Evolutionary conservation across 1,284 basidiomycete species (phyloP).

Genomic region (Cutaneotrichosporon sp.): DNA sequence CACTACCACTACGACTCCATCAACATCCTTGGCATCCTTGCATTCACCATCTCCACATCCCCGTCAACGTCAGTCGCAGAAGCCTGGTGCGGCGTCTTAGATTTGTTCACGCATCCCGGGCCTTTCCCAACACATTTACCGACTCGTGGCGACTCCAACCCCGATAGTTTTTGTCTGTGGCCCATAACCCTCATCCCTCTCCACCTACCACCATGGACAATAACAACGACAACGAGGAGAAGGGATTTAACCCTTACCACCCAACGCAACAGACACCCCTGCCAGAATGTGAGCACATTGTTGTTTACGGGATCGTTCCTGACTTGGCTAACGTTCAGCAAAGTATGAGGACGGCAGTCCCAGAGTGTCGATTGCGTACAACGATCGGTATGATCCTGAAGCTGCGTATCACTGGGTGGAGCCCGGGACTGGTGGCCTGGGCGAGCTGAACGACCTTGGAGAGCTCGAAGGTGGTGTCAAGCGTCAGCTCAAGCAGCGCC

Average conservation of each 20-base stretch:
- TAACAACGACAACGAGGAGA: neutral
- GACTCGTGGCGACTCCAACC: neutral
- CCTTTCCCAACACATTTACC: neutral
- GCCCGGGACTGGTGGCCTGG: neutral
- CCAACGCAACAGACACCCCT: neutral
- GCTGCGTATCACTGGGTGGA: constrained; percentile 8
- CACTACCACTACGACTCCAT: neutral
- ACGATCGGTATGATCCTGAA: constrained; percentile 12
- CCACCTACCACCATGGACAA: neutral
- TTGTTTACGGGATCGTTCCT: neutral
- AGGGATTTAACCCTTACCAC: constrained; percentile 7
- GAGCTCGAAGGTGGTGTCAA: constrained; percentile 37
- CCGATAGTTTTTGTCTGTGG: neutral
- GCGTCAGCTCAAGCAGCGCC: constrained; percentile 49
- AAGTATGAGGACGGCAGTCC: neutral
- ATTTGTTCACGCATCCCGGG: neutral
- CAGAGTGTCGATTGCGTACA: neutral
- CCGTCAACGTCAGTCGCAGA: neutral
- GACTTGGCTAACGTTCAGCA: neutral
- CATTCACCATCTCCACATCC: neutral
- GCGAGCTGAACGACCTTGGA: constrained; percentile 15
- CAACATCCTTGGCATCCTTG: neutral
- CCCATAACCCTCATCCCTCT: neutral
- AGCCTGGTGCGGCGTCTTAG: neutral
- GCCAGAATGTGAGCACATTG: neutral